Evolutionary conservation across 768 basidiomycete genomes (phyloP), one percentile per base, ranked within the genome.

Genomic region (Agaricus blazei): DNA sequence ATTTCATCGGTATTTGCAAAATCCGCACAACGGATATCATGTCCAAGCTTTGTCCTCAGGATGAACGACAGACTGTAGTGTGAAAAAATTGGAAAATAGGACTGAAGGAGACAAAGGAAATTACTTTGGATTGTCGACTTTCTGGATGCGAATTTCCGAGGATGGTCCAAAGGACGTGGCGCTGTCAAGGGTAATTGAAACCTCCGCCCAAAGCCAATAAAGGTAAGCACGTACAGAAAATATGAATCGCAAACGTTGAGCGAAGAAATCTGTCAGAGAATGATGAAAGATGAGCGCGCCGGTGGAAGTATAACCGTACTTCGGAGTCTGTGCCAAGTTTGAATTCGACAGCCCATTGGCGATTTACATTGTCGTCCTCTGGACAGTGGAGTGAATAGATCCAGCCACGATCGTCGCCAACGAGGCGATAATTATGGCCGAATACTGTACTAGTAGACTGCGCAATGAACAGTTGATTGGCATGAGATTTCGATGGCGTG

Each of bases 391-490:
- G 6, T 24, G 45, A 49, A 40, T 50, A 56, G 12, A 56, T 34
- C 80, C 81, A 83, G 27, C 83, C 83, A 46, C 63, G 62, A 52
- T 71, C 66, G 47, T 85, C 82, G 1, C 83, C 83, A 36, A 56
- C 9, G 8, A 56, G 19, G 15, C 48, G 19, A 23, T 50, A 45
- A 27, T 14, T 14, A 27, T 42, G 48, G 19, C 48, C 48, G 14
- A 34, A 43, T 28, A 23, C 48, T 27, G 29, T 45, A 15, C 24
- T 50, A 4, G 48, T 50, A 24, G 54, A 55, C 54, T 55, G 40
- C 19, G 40, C 34, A 42, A 26, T 24, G 40, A 41, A 9, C 26
- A 27, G 40, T 26, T 31, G 23, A 7, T 34, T 48, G 26, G 23
- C 3, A 42, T n/a, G 19, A 38, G 37, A 19, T 19, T 19, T 19